Conservation (phyloP, 2,329 filamentous ascomycete genomes). For the Fusarium bulbicola region DNA sequence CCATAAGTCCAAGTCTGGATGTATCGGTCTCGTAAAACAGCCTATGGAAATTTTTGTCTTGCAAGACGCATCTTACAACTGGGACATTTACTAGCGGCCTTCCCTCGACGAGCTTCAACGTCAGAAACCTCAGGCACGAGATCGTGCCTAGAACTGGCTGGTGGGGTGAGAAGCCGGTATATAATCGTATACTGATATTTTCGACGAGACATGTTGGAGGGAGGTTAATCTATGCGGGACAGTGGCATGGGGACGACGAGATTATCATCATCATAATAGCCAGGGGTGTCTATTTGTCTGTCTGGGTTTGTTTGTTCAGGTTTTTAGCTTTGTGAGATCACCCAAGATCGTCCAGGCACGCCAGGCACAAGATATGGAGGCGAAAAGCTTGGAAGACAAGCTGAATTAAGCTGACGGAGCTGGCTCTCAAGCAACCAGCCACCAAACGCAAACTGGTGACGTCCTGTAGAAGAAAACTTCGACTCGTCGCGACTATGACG, state of each 20-base stretch:
- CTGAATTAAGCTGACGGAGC: background rate
- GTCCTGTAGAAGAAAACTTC: background rate
- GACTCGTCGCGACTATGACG: slow-evolving; percentile 43
- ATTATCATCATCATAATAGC: slow-evolving; percentile 1
- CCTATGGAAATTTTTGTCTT: background rate
- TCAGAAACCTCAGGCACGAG: background rate
- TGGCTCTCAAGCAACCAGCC: slow-evolving; percentile 14
- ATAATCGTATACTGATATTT: slow-evolving; percentile 28
- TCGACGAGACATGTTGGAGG: slow-evolving; percentile 23
- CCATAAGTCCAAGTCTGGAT: background rate
- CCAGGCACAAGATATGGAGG: slow-evolving; percentile 28
- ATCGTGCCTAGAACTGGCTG: slow-evolving; percentile 13
- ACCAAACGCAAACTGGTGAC: slow-evolving; percentile 14
- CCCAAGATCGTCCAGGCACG: slow-evolving; percentile 24
- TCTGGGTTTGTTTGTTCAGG: background rate
- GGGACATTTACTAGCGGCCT: background rate
- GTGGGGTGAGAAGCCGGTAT: slow-evolving; percentile 29
- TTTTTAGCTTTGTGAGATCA: slow-evolving; percentile 17
- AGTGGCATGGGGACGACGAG: slow-evolving; percentile 1
- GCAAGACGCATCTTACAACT: background rate
- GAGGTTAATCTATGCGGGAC: slow-evolving; percentile 23
- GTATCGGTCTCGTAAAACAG: background rate
- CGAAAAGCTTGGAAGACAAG: slow-evolving; percentile 15
- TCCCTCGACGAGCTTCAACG: slow-evolving; percentile 6
- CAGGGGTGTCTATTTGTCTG: background rate